Percentiles rank a stretch among this genome's conserved stretches.
Conservation (phyloP, 768 basidiomycete species). For the Tricholoma sp. region DNA sequence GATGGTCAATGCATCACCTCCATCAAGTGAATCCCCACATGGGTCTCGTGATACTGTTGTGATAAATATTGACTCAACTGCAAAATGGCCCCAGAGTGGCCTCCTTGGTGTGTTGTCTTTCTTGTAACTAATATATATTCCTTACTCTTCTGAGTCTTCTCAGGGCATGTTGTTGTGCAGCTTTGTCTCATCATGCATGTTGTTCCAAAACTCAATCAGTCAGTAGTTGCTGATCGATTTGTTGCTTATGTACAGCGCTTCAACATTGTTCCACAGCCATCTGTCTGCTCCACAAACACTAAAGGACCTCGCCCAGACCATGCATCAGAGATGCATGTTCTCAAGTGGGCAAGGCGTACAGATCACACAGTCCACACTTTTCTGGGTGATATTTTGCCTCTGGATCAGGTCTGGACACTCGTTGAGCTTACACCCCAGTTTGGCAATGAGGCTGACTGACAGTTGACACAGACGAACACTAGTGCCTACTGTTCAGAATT, state of each 20-base stretch:
- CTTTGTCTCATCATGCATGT: neutral
- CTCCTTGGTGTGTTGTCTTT: neutral
- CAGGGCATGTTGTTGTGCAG: neutral
- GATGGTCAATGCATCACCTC: neutral
- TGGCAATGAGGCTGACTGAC: neutral
- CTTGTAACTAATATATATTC: neutral
- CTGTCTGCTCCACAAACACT: neutral
- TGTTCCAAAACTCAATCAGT: neutral
- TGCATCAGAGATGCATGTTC: neutral
- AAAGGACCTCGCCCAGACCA: neutral
- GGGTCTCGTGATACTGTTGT: neutral
- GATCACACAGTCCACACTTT: neutral
- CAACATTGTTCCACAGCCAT: conserved; percentile 3
- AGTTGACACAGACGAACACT: neutral
- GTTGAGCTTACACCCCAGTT: neutral
- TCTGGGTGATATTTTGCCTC: neutral
- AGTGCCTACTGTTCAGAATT: neutral
- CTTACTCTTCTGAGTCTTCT: neutral
- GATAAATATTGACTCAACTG: neutral
- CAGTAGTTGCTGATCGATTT: neutral
- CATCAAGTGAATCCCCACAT: neutral
- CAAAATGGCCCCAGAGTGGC: neutral
- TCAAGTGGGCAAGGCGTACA: neutral
- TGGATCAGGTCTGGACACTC: neutral
- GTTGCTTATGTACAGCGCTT: conserved; percentile 1